Percentiles rank a stretch among this genome's conserved stretches.
Evolutionary conservation across 2,329 filamentous ascomycete species (phyloP).

Genomic region (Cordyceps pruinosa): DNA sequence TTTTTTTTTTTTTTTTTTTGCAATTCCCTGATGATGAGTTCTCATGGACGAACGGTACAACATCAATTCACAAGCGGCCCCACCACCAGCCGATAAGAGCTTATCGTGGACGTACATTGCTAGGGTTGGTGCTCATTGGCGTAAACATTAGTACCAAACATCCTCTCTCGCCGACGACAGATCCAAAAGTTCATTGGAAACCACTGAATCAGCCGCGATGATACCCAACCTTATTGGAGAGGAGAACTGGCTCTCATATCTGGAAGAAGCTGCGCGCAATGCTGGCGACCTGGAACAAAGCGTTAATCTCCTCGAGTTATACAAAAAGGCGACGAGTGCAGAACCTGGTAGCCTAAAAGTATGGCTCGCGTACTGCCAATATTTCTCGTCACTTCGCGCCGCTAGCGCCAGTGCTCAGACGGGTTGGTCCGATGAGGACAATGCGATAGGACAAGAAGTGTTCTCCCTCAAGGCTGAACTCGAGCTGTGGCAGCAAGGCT

Average conservation of each 20-base stretch:
- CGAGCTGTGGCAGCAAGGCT: constrained; percentile 64
- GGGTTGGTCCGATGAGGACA: constrained; percentile 60
- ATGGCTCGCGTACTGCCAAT: constrained; percentile 74
- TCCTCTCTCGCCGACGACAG: no score
- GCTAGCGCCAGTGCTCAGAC: constrained; percentile 47
- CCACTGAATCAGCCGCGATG: constrained; percentile 18
- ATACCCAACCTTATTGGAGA: constrained; percentile 62
- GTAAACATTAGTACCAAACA: no score
- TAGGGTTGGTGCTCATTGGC: no score
- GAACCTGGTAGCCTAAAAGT: constrained; percentile 68
- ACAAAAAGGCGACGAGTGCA: constrained; percentile 60
- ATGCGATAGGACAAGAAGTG: constrained; percentile 59
- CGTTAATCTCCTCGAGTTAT: constrained; percentile 64
- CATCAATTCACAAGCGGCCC: no score
- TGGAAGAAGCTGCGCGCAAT: constrained; percentile 61
- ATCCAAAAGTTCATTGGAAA: not conserved
- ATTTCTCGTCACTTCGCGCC: constrained; percentile 64
- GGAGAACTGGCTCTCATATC: constrained; percentile 68
- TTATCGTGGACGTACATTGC: no score
- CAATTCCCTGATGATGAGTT: no score
- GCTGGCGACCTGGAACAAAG: constrained; percentile 58
- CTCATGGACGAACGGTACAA: no score
- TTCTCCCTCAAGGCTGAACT: constrained; percentile 63
- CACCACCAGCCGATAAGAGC: no score
- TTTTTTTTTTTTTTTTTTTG: no score